Evolutionary conservation across 2,329 filamentous ascomycete genomes (phyloP).

Genomic region (Trichoderma atrobrunneum): DNA sequence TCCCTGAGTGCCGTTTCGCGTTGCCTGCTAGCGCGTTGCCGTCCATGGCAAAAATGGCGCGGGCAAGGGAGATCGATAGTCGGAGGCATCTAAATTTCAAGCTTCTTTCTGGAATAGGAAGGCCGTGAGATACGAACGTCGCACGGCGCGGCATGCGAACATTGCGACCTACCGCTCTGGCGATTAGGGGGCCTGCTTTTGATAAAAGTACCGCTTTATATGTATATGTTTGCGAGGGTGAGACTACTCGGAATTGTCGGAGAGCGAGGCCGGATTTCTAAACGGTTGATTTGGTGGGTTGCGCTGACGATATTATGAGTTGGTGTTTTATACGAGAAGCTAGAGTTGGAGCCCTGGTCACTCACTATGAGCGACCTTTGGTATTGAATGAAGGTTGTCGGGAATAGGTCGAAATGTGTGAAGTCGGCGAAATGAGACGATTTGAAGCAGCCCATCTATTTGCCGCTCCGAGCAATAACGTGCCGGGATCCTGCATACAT

Average conservation of each 20-base stretch:
- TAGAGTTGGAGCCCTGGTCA: neutral
- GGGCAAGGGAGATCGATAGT: neutral
- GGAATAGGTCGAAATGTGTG: neutral
- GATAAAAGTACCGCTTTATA: neutral
- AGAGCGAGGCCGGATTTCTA: neutral
- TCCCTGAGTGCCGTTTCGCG: neutral
- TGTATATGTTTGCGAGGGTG: neutral
- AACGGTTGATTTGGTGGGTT: neutral
- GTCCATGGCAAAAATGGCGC: neutral
- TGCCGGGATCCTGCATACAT: neutral
- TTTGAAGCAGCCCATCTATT: neutral
- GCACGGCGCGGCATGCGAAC: neutral
- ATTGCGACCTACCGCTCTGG: neutral
- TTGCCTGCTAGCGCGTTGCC: neutral
- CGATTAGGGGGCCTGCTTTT: neutral
- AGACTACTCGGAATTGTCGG: neutral
- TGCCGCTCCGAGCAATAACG: neutral
- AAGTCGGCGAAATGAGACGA: neutral
- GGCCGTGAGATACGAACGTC: neutral
- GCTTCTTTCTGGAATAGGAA: slow-evolving; percentile 13
- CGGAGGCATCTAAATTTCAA: neutral
- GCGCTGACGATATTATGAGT: neutral
- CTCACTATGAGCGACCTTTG: neutral
- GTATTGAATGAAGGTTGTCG: neutral
- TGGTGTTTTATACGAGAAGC: neutral